Base-by-base conservation (phyloP, 768 basidiomycete genomes). In the Leucogyrophana mollusca region DNA sequence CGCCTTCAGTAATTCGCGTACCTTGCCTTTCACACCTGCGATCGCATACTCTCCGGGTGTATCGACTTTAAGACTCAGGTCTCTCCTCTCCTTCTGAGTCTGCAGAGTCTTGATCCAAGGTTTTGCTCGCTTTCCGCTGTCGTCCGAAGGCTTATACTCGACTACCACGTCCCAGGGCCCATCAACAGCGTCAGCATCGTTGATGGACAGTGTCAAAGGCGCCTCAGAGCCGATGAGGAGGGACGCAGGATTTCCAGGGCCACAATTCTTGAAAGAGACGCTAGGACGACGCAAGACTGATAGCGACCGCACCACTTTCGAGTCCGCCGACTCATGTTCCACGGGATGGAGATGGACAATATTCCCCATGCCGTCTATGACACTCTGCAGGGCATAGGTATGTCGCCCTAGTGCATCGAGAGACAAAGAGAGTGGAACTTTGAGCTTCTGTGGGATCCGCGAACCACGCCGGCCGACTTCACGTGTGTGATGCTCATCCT, bases 331-430 rank as follows among this genome's bases (percentile, higher is more conserved):
- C 10, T 51, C 23, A 25, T 51, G 7, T 32, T 45, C 45, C 32
- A 24, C 49, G 23, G 59, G 60, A 34, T 54, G 56, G 24, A 78
- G 72, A 22, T 62, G 71, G n/a, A 90, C 72, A 9, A 78, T 60
- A 57, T 97, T 96, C 13, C 90, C 91, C 42, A 87, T 70, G 11
- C 83, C 80, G 57, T 96, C 94, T n/a, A 79, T 78, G 20, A 97
- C 78, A 55, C 85, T 83, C 56, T 94, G 87, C 20, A 96, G 72
- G 9, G 79, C 76, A 57, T 90, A 92, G 2, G 80, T 67, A 60
- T 90, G 83, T 32, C 74, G 77, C 3, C 90, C 90, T 8, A 83
- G 72, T 5, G 75, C 64, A 48, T 80, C 77, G 46, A 88, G 68
- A 4, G 84, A 69, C 7, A 90, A 70, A 1, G 77, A 76, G 46